These are phyloP conservation scores for Syncephalastrum sp. DNA, from an alignment of 371 early-diverging fungal genomes.

Conservation along the genomic window DNA sequence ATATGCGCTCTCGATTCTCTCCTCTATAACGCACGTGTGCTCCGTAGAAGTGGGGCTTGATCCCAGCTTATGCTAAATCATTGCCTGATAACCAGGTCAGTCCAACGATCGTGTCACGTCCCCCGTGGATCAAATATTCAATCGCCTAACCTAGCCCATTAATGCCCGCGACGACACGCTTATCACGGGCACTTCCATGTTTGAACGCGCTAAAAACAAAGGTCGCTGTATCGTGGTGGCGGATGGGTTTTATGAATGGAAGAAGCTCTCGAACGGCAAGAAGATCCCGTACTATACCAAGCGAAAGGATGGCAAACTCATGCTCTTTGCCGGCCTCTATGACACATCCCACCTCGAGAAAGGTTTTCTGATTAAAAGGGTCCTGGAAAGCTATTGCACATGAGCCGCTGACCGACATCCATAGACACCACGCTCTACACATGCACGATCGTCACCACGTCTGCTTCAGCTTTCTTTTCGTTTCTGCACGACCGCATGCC, in stretches of 20 bases:
- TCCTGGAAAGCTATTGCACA: too few species aligned
- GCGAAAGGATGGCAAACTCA: slow-evolving; percentile 55
- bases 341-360: slow-evolving; percentile 43
- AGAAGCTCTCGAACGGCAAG: slow-evolving; percentile 42
- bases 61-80: slow-evolving; percentile 52
- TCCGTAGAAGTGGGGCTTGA: slow-evolving; percentile 63
- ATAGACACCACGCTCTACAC: slow-evolving; percentile 22
- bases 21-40: background rate
- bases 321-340: slow-evolving; percentile 66
- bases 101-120: background rate
- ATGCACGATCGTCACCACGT: slow-evolving; percentile 65
- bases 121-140: background rate
- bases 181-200: slow-evolving; percentile 46
- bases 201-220: slow-evolving; percentile 52
- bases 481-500: slow-evolving; percentile 78
- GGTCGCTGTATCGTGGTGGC: slow-evolving; percentile 68
- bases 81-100: slow-evolving; percentile 38
- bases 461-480: slow-evolving; percentile 39
- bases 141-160: slow-evolving; percentile 28
- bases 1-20: background rate
- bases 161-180: slow-evolving; percentile 74
- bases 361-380: background rate
- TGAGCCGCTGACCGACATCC: background rate
- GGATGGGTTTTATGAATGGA: slow-evolving; percentile 81
- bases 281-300: slow-evolving; percentile 59